phyloP scores from a whole-genome alignment of 2,329 filamentous ascomycete genomes.

The Fusarium graminum region DNA sequence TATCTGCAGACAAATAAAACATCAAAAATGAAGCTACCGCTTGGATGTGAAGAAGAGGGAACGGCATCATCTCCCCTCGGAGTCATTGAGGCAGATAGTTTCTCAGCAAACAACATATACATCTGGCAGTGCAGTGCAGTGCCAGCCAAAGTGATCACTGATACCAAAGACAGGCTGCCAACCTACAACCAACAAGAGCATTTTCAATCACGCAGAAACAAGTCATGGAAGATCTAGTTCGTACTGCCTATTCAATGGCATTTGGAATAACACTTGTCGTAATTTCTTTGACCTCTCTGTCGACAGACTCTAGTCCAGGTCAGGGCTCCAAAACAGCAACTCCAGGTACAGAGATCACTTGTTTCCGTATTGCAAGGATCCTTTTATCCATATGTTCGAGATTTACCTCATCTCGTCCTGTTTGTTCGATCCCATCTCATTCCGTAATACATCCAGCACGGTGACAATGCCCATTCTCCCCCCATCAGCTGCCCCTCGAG shows the following conservation, averaged over 20 bases:
- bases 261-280: constrained; percentile 38
- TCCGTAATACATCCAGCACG: constrained; percentile 38
- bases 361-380: constrained; percentile 28
- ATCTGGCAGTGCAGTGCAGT: constrained; percentile 4
- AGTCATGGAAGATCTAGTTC: constrained; percentile 1
- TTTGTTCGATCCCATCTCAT: constrained; percentile 16
- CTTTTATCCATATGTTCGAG: constrained; percentile 37
- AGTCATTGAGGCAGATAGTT: neutral
- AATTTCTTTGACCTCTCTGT: constrained; percentile 25
- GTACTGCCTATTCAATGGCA: constrained; percentile 48
- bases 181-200: neutral
- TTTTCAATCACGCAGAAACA: neutral
- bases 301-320: constrained; percentile 13
- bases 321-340: constrained; percentile 39
- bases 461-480: constrained; percentile 35
- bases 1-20: constrained; percentile 1
- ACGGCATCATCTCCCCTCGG: neutral
- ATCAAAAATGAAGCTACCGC: neutral
- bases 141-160: neutral
- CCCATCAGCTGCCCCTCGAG: constrained; percentile 35
- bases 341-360: constrained; percentile 42
- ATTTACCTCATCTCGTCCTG: constrained; percentile 17
- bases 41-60: neutral
- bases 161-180: neutral
- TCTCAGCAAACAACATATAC: neutral